A percentile compares a stretch with the other conserved stretches of the same genome.
Evolutionary conservation across 208 protist genomes (phyloP).

Genomic region (Wallacemonas collosoma): DNA sequence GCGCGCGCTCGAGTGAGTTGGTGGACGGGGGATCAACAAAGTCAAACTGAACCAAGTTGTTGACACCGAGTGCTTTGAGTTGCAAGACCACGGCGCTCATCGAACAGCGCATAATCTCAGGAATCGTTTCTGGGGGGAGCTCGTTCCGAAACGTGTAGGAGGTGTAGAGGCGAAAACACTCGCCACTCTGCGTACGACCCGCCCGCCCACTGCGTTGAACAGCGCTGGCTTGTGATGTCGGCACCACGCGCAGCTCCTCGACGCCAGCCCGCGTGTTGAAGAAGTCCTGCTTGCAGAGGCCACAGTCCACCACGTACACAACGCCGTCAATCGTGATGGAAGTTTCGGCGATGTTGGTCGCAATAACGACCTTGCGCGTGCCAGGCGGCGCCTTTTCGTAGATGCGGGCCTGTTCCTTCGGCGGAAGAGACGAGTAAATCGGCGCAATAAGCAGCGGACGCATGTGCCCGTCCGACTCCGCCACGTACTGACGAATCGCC

Average conservation of each 20-base stretch:
- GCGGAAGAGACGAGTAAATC: conserved; percentile 98
- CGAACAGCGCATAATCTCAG: conserved; percentile 97
- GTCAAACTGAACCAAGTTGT: conserved; percentile 97
- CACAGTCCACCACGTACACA: conserved; percentile 98
- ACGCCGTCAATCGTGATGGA: conserved; percentile 99
- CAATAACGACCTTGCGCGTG: conserved; percentile 96
- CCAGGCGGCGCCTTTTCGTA: conserved; percentile 95
- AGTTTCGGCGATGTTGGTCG: conserved; percentile 99
- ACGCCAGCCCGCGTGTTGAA: conserved; percentile 97
- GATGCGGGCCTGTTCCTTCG: conserved; percentile 98
- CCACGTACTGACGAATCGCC: conserved; percentile 58
- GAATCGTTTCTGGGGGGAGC: conserved; percentile 91
- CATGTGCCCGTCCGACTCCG: conserved; percentile 52
- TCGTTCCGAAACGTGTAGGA: conserved; percentile 95
- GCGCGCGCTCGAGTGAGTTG: conserved; percentile 96
- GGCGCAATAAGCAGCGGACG: conserved; percentile 95
- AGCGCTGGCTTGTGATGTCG: conserved; percentile 96
- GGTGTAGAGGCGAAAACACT: conserved; percentile 97
- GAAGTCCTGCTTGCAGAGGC: conserved; percentile 97
- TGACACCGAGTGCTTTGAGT: conserved; percentile 97
- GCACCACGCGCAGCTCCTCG: conserved; percentile 95
- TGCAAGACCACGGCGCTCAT: conserved; percentile 96
- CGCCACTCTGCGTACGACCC: conserved; percentile 94
- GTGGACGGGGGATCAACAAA: conserved; percentile 98
- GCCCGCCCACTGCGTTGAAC: conserved; percentile 95